These are phyloP conservation scores for Gypsophila paniculata DNA, from an alignment of 179 eudicot genomes.

Conservation along the genomic window DNA sequence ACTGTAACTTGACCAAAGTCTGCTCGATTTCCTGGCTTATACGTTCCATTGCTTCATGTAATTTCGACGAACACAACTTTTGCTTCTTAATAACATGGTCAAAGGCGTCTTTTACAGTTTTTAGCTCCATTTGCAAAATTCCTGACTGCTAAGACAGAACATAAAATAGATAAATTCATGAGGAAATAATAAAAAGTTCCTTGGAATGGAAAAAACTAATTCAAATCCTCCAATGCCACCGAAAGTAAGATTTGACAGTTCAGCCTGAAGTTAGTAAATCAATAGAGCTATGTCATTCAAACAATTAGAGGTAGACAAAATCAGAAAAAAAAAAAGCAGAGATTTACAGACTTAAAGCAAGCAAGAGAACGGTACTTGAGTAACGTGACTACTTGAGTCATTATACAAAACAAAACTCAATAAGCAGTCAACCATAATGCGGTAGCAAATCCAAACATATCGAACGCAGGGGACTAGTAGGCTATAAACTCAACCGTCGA, in stretches of 20 bases:
- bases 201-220: not conserved
- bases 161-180: not conserved
- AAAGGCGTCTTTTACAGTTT: slow-evolving; percentile 68
- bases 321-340: no score
- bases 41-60: slow-evolving; percentile 59
- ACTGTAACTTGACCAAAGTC: slow-evolving; percentile 49
- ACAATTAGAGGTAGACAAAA: not conserved
- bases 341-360: not conserved
- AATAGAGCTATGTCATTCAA: not conserved
- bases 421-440: not conserved
- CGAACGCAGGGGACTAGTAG: not conserved
- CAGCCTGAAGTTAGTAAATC: not conserved
- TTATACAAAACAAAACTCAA: not conserved
- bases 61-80: slow-evolving; percentile 56
- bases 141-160: not conserved
- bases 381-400: not conserved
- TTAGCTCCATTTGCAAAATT: slow-evolving; percentile 58
- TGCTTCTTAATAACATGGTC: slow-evolving; percentile 87
- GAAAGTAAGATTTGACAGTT: not conserved
- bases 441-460: not conserved
- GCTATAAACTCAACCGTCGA: not conserved
- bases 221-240: not conserved
- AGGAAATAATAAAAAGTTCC: not conserved
- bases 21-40: slow-evolving; percentile 60
- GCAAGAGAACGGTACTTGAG: not conserved